Evolutionary conservation across 805 yeast species (phyloP), one percentile per base, ranked within the genome.

Genomic region (Starmerella sirachaensis): DNA sequence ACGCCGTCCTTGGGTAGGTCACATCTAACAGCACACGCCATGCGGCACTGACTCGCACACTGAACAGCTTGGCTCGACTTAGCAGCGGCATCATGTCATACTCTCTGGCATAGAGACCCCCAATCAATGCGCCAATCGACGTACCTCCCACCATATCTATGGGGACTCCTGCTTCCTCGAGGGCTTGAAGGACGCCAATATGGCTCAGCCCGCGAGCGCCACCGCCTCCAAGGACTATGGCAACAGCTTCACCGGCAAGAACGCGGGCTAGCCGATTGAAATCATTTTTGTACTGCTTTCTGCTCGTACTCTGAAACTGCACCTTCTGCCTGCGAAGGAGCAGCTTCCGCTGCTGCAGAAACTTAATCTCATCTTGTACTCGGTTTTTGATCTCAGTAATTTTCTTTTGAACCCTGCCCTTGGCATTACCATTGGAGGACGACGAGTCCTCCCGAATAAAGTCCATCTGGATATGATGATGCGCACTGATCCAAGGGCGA

Each of bases 171-270:
- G 76, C 74, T 46, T 82, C 93, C 56, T 88, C 97, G 8, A 88
- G 61, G 0, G 96, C 94, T 35, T 75, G 73, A n/a, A 88, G 71
- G 3, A 91, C 78, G 3, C 98, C 98, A 28, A 88, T 66, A 56
- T 88, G 98, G 11, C 94, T 72, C 11, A 88, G 67, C 1, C 98
- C 98, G 49, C 97, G 67, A 0, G 97, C 94, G 29, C 98, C 98
- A 28, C 98, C 98, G 11, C 98, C 98, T 6, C 98, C 98, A 3
- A 88, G 64, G 5, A 88, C 96, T 14, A 91, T 63, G 0, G 97
- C 98, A 28, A 91, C 81, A 0, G 95, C 94, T 55, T 85, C 84
- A 6, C 94, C 94, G 0, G 95, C 81, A 12, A 88, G 60, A 7
- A 91, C 70, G 51, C 98, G 69, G 0, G 98, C 97, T 25, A 88